Base-by-base conservation (phyloP, 768 basidiomycete genomes). In the Peribolospora kevripleyi region DNA sequence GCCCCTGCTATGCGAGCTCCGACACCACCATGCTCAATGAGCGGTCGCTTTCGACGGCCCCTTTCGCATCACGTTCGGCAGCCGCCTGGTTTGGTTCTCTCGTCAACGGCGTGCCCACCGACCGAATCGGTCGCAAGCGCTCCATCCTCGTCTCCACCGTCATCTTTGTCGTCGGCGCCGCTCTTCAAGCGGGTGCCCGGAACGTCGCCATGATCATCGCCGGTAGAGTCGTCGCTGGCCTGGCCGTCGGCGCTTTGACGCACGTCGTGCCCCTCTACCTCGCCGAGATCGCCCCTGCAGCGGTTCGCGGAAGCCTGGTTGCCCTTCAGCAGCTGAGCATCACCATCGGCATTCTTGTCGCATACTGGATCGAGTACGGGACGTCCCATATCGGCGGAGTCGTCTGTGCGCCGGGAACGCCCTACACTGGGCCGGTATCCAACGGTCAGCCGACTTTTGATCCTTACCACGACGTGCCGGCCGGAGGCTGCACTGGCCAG, bases 171-270 rank as follows among this genome's bases (percentile, higher is more conserved):
- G n/a, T 64, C 51, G 64, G 62, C 13, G 55, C 56, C 45, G 59
- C 52, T 40, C 51, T 62, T 10, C 63, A 64, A 54, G 52, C 56
- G 7, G 56, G 56, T n/a, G 57, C 58, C 42, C 45, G 48, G 38
- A 10, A 48, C 51, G 25, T 55, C 42, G 46, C 53, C 42, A 36
- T 49, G 41, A 55, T 67, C 36, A 59, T 64, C 54, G 64, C 53
- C 43, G 65, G 65, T 48, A 60, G 65, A 41, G 55, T 62, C 51
- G 54, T 67, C 51, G 63, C 63, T 36, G 65, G 65, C 42, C 48
- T 62, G 11, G 60, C 63, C 37, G 64, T 67, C 46, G 66, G 66
- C 13, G 58, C 63, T 8, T 51, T 66, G 14, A 61, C 60, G 13
- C 60, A 60, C 53, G 57, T 64, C 51, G 65, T 66, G 7, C 64